Evolutionary conservation across 805 yeast genomes (phyloP).

Genomic region (Candida ficus): DNA sequence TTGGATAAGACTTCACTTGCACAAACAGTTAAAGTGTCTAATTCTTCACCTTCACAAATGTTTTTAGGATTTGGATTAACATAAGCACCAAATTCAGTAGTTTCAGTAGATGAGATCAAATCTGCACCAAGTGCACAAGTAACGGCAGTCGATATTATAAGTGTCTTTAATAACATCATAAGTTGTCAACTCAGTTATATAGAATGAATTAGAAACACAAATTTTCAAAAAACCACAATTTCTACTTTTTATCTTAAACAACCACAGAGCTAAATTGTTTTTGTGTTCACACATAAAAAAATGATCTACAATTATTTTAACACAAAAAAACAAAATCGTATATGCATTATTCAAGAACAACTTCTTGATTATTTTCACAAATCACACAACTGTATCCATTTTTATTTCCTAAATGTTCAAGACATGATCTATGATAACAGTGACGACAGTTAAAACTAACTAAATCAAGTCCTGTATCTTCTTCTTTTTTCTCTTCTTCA

Average conservation of each 20-base stretch:
- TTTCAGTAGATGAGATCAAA: constrained; percentile 17
- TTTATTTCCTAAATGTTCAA: constrained; percentile 40
- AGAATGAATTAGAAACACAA: neutral
- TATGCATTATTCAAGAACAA: neutral
- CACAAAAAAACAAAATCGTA: neutral
- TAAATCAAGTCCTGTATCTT: constrained; percentile 26
- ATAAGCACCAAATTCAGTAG: constrained; percentile 36
- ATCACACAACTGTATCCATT: constrained; percentile 33
- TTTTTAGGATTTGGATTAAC: constrained; percentile 43
- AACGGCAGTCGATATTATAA: constrained; percentile 2
- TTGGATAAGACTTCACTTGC: constrained; percentile 41
- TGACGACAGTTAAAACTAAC: constrained; percentile 62
- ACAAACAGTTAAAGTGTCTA: constrained; percentile 37
- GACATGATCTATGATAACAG: constrained; percentile 56
- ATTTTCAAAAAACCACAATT: neutral
- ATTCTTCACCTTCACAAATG: constrained; percentile 40
- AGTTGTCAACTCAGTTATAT: neutral
- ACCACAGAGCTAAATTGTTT: no score
- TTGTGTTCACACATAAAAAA: neutral
- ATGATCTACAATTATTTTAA: neutral
- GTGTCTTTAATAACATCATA: constrained; percentile 12
- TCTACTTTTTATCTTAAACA: no score
- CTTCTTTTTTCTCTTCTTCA: constrained; percentile 2
- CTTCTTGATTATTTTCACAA: constrained; percentile 26
- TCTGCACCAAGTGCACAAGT: constrained; percentile 9